Evolutionary conservation across 192 early-diverging fungal species (phyloP), one percentile per base, ranked within the genome.

Genomic region (Oehlia diaphana): DNA sequence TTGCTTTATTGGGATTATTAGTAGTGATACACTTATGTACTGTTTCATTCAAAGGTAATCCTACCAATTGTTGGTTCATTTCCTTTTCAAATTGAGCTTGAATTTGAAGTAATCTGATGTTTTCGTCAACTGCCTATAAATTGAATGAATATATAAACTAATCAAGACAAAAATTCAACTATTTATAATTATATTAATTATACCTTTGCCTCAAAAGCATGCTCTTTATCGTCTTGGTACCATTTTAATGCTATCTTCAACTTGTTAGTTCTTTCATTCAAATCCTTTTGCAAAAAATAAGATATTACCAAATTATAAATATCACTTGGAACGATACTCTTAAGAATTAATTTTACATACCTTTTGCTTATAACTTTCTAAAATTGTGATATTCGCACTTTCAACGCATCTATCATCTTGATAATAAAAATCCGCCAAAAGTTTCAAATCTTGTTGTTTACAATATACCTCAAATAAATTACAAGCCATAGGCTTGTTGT

Each of bases 381-480:
- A 68, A 26, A 89, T 63, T 10, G 81, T 80, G 21, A 91, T 68
- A 66, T 87, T 91, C 63, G 95, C 90, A 77, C 86, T 86, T 65
- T 96, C 85, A 23, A 91, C 83, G 61, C 84, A 74, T 70, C 93
- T 87, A 87, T 99, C 98, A 80, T 98, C 95, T 82, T 99, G 96
- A 80, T 94, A 99, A 85, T 99, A 99, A 80, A 97, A 99, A 81
- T 98, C 94, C 64, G 92, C 91, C 63, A 99, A 88, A 0, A 98
- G 81, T 19, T 93, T 90, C 31, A 88, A 82, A 58, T 93, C 91
- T 78, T 93, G 92, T 39, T 94, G 85, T 31, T 88, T 89, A 85
- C 92, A 91, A 82, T 97, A 98, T 14, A 89, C 87, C 82, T 98
- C 95, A 26, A 99, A 86, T 12, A 98, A 81, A n/a, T 86, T 89